Conservation (phyloP, 2,329 filamentous ascomycete species). For the Neocatenulostroma microsporum region DNA sequence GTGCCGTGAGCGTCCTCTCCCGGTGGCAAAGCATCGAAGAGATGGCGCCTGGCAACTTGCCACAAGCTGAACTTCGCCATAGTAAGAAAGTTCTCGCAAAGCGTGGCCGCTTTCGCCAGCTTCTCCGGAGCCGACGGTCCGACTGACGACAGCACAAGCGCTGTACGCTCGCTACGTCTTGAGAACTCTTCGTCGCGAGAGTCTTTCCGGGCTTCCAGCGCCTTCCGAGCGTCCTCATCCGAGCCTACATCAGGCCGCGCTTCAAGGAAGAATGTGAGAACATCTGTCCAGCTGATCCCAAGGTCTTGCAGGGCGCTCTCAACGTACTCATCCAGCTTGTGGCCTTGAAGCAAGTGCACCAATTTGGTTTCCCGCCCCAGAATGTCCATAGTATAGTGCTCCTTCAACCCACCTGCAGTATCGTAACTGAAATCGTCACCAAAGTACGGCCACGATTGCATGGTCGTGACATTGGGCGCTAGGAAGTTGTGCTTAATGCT, state of each 20-base stretch:
- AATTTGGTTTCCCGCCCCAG: conserved; percentile 25
- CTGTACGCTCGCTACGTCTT: conserved; percentile 25
- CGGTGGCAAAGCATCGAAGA: conserved; percentile 13
- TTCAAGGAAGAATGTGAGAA: conserved; percentile 36
- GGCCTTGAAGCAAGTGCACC: conserved; percentile 29
- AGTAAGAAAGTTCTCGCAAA: conserved; percentile 31
- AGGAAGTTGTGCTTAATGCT: conserved; percentile 36
- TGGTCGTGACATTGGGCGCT: conserved; percentile 32
- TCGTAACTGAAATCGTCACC: conserved; percentile 29
- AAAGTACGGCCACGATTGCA: conserved; percentile 37
- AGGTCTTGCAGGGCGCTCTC: conserved; percentile 31
- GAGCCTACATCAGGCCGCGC: conserved; percentile 15
- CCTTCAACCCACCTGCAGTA: conserved; percentile 23
- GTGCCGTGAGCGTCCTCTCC: background rate
- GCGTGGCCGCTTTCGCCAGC: conserved; percentile 28
- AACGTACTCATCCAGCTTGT: conserved; percentile 29
- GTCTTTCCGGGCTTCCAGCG: conserved; percentile 16
- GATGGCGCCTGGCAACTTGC: conserved; percentile 31
- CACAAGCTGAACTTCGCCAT: conserved; percentile 33
- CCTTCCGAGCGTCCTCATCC: conserved; percentile 13
- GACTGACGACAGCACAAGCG: conserved; percentile 25
- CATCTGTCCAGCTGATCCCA: conserved; percentile 29
- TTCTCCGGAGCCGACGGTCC: conserved; percentile 16
- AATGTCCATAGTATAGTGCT: conserved; percentile 25
- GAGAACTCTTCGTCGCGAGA: conserved; percentile 30